Conservation (phyloP, 73 alveolate species). For the Effrenium voratum region DNA sequence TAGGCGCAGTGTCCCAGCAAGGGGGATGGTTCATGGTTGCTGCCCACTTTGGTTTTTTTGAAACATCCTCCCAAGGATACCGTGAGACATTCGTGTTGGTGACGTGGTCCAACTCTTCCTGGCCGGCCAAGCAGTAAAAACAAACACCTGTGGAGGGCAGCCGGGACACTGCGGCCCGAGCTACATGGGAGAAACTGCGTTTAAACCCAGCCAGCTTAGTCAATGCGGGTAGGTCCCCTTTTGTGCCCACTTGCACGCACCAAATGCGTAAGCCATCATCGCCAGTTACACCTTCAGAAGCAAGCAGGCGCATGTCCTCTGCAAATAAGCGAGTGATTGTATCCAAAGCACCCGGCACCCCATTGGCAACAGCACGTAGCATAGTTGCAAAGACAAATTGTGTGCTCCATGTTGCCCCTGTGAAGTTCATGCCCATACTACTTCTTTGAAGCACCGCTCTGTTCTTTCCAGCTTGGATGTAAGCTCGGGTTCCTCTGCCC, state of each 20-base stretch:
- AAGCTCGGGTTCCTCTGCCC: conserved; percentile 7
- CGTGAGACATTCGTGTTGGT: neutral
- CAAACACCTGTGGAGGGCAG: neutral
- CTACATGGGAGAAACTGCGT: neutral
- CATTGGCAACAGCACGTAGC: neutral
- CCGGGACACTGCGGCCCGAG: neutral
- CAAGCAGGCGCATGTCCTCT: conserved; percentile 4
- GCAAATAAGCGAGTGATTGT: neutral
- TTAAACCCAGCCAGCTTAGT: neutral
- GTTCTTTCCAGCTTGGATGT: neutral
- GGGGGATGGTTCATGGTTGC: neutral
- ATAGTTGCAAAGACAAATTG: neutral
- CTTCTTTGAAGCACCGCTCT: neutral
- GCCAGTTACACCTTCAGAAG: neutral
- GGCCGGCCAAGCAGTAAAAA: neutral
- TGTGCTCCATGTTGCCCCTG: conserved; percentile 36
- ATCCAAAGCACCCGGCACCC: neutral
- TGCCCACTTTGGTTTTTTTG: neutral
- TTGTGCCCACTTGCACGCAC: neutral
- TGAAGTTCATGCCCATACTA: neutral
- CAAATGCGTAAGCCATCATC: neutral
- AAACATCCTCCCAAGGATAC: neutral
- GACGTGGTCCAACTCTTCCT: neutral
- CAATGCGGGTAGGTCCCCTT: neutral
- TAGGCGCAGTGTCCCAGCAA: neutral